Conservation (phyloP, 1,139 yeast genomes). For the Blastobotrys persicus region DNA sequence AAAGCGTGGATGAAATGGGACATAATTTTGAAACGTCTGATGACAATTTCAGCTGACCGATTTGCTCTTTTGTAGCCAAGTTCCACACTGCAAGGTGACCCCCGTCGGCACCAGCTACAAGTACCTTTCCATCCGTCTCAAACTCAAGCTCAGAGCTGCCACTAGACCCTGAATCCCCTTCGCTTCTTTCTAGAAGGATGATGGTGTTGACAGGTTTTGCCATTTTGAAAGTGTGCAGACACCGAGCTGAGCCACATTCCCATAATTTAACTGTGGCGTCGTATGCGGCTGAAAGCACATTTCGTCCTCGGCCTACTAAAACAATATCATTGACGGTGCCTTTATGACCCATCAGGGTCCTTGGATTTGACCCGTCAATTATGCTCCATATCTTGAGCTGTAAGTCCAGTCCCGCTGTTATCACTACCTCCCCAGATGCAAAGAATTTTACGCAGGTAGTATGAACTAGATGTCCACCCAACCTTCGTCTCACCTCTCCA, state of each 20-base stretch:
- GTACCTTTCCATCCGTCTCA: conserved; percentile 38
- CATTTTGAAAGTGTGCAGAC: conserved; percentile 41
- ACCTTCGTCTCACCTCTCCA: conserved; percentile 20
- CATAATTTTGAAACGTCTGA: neutral
- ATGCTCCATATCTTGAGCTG: conserved; percentile 57
- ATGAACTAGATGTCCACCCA: conserved; percentile 47
- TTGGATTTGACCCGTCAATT: conserved; percentile 46
- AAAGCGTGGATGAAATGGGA: neutral
- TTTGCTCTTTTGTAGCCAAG: conserved; percentile 11
- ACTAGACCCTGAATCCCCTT: conserved; percentile 24
- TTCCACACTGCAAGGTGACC: conserved; percentile 9
- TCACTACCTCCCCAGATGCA: conserved; percentile 58
- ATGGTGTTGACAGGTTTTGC: conserved; percentile 18
- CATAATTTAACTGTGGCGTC: conserved; percentile 60
- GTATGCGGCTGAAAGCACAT: conserved; percentile 44
- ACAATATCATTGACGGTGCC: conserved; percentile 46
- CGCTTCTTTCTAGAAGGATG: conserved; percentile 19
- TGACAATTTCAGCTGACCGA: neutral
- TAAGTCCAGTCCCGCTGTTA: conserved; percentile 57
- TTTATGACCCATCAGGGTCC: conserved; percentile 51
- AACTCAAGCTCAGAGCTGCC: conserved; percentile 32
- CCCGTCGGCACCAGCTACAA: conserved; percentile 21
- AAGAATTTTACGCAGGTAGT: conserved; percentile 46
- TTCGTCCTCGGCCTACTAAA: conserved; percentile 60
- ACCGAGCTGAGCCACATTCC: conserved; percentile 62